phyloP scores from a whole-genome alignment of 306 rosid genomes.

The Quercus ilex region DNA sequence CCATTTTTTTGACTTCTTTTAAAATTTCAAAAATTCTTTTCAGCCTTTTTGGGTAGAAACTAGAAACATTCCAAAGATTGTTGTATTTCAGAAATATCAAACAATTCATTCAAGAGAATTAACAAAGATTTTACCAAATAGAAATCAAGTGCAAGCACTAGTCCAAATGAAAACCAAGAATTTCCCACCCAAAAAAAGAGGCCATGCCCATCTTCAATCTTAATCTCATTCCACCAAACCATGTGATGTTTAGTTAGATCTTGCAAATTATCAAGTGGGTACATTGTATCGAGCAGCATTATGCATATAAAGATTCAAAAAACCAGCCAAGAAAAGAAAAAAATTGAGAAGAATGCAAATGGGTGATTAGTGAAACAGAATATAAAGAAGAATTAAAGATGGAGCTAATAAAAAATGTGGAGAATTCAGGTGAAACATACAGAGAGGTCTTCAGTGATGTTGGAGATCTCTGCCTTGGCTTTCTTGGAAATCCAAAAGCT shows the following conservation, averaged over 20 bases:
- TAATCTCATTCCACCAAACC: neutral
- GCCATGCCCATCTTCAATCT: neutral
- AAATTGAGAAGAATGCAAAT: neutral
- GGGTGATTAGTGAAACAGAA: neutral
- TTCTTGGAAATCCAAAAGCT: slow-evolving; percentile 47
- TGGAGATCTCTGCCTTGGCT: slow-evolving; percentile 45
- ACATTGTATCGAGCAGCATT: neutral
- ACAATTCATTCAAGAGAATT: no score
- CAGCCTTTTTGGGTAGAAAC: no score
- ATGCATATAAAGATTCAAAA: neutral
- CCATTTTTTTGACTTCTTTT: neutral
- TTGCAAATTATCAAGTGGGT: neutral
- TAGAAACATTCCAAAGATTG: no score
- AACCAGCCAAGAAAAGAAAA: neutral
- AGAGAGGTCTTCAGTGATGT: slow-evolving; percentile 32
- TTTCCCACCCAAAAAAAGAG: neutral
- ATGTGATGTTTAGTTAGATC: neutral
- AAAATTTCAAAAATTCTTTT: no score
- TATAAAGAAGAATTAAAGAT: neutral
- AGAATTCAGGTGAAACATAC: slow-evolving; percentile 12
- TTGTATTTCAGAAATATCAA: no score
- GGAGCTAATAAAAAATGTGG: neutral
- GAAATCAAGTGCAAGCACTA: neutral
- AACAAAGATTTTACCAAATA: neutral
- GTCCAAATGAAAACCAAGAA: neutral